Base-by-base conservation (phyloP, 345 rosid genomes). In the Excoecaria cochinchinensis region DNA sequence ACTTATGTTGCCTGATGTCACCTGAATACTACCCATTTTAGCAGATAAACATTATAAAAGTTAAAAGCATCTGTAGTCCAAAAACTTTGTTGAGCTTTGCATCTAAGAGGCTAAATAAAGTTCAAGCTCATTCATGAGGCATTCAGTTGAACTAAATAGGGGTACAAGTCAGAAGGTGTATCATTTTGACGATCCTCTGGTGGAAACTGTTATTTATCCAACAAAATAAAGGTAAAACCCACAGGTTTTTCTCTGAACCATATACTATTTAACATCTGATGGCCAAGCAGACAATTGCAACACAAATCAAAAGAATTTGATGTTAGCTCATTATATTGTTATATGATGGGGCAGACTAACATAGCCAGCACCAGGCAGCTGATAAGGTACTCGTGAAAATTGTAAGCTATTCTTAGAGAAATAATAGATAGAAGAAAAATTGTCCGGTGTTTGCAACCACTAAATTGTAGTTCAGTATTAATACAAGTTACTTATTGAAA, bases 181-280 rank as follows among this genome's bases (percentile, higher is more conserved):
- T 67, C 40, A 68, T 67, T 21, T 67, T 24, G 31, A 13, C 5
- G 48, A 15, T 67, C 38, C 71, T 68, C 57, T n/a, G 48, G 24
- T 3, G 13, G 21, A 19, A 52, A 36, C 21, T 68, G n/a, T 68
- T 68, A 12, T 10, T 68, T 19, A 51, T 68, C 57, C 5, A 68
- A 67, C 71, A 67, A 67, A 22, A 22, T 25, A 47, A 67, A 67
- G 63, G 63, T 15, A 59, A 25, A 48, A 15, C 57, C n/a, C 52
- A 68, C n/a, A 24, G 2, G 19, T 3, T 58, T 0, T 58, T 58
- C 4, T 11, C 14, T 67, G 16, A 67, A 22, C 17, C 24, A 68
- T 47, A 68, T 22, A 21, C 21, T 2, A 59, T 13, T 24, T 22
- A 22, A 59, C 38, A 59, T 59, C 5, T 59, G 13, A 59, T 12